Evolutionary conservation across 2,329 filamentous ascomycete species (phyloP).

Genomic region (Lasiodiplodia hormozganensis): DNA sequence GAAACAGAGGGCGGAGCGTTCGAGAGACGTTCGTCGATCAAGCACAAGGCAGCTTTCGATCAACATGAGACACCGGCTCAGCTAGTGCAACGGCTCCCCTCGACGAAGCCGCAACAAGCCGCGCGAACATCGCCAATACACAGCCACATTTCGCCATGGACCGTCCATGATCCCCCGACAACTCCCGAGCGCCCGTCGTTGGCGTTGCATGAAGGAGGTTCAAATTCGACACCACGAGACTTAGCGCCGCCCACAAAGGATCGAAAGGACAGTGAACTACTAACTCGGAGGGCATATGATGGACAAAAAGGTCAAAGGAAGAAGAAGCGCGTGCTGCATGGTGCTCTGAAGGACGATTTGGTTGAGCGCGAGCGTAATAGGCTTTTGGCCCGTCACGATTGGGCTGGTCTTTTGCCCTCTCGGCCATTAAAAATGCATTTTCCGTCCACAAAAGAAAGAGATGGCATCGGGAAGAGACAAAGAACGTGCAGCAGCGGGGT

Average conservation of each 20-base stretch:
- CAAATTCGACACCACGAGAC: background rate
- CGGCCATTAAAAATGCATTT: slow-evolving; percentile 41
- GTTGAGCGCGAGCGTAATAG: slow-evolving; percentile 35
- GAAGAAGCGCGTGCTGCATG: background rate
- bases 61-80: slow-evolving; percentile 13
- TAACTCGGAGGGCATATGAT: background rate
- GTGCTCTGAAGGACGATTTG: slow-evolving; percentile 31
- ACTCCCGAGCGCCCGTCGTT: background rate
- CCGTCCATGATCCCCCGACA: background rate
- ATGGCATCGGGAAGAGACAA: slow-evolving; percentile 43
- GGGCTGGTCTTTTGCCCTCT: slow-evolving; percentile 42
- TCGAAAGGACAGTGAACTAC: background rate
- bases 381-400: slow-evolving; percentile 43
- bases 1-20: background rate
- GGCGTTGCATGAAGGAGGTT: background rate
- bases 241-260: background rate
- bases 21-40: background rate
- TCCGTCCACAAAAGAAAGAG: slow-evolving; percentile 38
- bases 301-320: background rate
- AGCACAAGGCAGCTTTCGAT: background rate
- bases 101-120: background rate
- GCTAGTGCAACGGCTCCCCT: slow-evolving; percentile 4
- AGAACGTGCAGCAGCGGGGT: slow-evolving; percentile 30
- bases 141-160: slow-evolving; percentile 9
- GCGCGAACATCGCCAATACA: background rate